Percentiles rank a stretch among this genome's conserved stretches.
Conservation (phyloP, 176 grass and related monocot species). For the Pontederia paniculata region DNA sequence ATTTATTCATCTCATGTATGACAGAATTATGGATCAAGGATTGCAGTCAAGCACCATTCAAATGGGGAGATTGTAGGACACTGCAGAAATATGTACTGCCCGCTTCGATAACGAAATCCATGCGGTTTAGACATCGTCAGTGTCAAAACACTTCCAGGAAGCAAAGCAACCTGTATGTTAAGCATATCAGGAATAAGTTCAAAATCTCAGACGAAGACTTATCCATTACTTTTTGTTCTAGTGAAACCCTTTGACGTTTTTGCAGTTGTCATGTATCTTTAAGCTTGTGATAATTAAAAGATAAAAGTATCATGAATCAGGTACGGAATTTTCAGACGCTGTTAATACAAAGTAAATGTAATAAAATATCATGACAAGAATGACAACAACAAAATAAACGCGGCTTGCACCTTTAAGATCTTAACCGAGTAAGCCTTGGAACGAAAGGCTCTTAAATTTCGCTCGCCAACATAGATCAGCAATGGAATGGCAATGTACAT, state of each 20-base stretch:
- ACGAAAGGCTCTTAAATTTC: constrained; percentile 63
- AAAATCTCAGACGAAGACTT: no score
- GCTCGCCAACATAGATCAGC: constrained; percentile 61
- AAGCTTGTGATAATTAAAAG: no score
- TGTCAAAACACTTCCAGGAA: constrained; percentile 88
- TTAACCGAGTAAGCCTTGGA: constrained; percentile 83
- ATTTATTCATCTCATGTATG: neutral
- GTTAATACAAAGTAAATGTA: no score
- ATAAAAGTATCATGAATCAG: no score
- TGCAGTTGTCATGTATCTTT: no score
- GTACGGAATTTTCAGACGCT: no score
- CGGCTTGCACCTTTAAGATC: constrained; percentile 57
- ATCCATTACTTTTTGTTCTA: no score
- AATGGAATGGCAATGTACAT: constrained; percentile 92
- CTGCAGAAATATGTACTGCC: constrained; percentile 97
- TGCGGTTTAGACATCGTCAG: constrained; percentile 97
- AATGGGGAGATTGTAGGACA: constrained; percentile 88
- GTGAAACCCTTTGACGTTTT: no score
- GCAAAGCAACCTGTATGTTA: constrained; percentile 47
- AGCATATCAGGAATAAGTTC: no score
- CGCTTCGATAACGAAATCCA: constrained; percentile 94
- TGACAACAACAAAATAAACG: neutral
- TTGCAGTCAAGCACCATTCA: constrained; percentile 51
- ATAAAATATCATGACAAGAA: neutral
- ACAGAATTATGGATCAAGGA: neutral